Evolutionary conservation across 257 asterid species (phyloP).

Genomic region (Solanum raphanifolium): DNA sequence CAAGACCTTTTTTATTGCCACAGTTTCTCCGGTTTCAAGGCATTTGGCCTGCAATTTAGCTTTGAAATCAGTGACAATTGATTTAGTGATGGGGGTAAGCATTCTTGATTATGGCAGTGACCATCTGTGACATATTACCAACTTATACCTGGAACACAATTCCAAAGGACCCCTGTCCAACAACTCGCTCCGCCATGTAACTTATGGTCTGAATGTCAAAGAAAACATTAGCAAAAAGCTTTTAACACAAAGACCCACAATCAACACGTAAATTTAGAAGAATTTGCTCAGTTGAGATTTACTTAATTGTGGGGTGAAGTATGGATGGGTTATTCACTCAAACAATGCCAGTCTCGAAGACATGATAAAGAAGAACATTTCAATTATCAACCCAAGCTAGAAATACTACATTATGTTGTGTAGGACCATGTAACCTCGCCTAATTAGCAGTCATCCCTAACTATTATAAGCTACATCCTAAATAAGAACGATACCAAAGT

Average conservation of each 20-base stretch:
- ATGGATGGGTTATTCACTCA: background rate
- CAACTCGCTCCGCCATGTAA: constrained; percentile 89
- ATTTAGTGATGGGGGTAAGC: background rate
- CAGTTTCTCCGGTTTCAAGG: constrained; percentile 67
- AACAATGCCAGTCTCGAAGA: background rate
- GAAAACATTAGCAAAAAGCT: background rate
- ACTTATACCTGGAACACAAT: constrained; percentile 69
- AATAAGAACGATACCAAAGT: background rate
- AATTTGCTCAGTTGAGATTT: background rate
- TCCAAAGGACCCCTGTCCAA: constrained; percentile 88
- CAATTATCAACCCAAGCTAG: background rate
- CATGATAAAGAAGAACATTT: background rate
- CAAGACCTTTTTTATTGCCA: constrained; percentile 70
- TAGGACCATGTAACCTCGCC: background rate
- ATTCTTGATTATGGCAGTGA: background rate
- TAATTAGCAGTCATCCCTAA: background rate
- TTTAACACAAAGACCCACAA: background rate
- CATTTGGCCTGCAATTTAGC: constrained; percentile 53
- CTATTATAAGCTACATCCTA: background rate
- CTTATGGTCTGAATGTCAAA: constrained; percentile 51
- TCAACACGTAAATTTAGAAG: background rate
- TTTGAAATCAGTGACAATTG: background rate
- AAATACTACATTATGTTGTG: background rate
- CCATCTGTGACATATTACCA: background rate
- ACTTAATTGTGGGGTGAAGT: background rate